Base-by-base conservation (phyloP, 768 basidiomycete species). In the Candolleomyces aberdarensis region DNA sequence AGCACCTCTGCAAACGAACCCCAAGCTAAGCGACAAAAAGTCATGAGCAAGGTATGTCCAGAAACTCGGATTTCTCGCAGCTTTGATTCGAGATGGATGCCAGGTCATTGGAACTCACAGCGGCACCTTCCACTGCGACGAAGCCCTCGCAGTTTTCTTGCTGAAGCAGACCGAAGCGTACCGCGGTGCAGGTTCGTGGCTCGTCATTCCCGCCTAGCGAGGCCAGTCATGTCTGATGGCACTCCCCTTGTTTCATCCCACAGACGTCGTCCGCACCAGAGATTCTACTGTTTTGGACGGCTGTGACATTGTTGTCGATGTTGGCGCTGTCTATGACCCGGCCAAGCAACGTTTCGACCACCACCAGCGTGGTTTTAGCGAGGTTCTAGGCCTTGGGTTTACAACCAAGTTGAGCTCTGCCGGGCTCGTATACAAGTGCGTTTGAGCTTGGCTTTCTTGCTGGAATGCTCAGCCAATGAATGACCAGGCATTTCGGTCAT, bases 111-210 rank as follows among this genome's bases (percentile, higher is more conserved):
- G 95, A 39, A 97, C 96, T 1, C 95, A 98, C 74, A 93, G 90
- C 61, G 96, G 96, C 17, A 94, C 94, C 0, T 98, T 98, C 72
- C 96, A 99, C 68, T 96, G 94, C 73, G 96, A 99, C 67, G 96
- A 99, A 76, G 94, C 95, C 0, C 83, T 98, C 36, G 97, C 96
- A 0, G 91, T 96, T 17, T 95, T 89, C 73, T 81, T 99, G 64
- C 80, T 99, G 32, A 86, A 86, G 53, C 85, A 85, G 66, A 96
- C 94, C 1, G 74, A 82, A 17, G 76, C 83, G 9, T 99, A 91
- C 75, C 83, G 81, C 43, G 82, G 86, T 70, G 88, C 94, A 67
- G 85, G 94, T 91, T 64, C 59, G 78, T 65, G 36, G 11, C 11
- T 36, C 36, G 11, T 11, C 36, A 44, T 53, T 58, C 58, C 40